Evolutionary conservation across 768 basidiomycete genomes (phyloP).

Genomic region (Phallus indusiatus): DNA sequence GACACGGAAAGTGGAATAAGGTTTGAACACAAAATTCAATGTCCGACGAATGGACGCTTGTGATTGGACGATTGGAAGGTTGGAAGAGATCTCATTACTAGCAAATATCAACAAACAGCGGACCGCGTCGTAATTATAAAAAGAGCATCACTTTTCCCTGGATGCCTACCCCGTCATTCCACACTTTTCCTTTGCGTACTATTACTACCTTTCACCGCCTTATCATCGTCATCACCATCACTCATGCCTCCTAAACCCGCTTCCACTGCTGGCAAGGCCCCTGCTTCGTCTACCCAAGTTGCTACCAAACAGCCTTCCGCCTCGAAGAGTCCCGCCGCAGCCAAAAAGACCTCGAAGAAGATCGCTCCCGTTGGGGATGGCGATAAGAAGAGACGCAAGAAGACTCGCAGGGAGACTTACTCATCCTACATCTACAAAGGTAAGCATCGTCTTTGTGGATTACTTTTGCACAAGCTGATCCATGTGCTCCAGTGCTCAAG

Average conservation of each 20-base stretch:
- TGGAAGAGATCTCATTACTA: neutral
- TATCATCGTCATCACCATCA: neutral
- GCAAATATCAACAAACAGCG: constrained; percentile 9
- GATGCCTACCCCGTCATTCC: neutral
- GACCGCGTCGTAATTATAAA: constrained; percentile 1
- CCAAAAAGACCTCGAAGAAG: constrained; percentile 46
- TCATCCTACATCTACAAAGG: constrained; percentile 94
- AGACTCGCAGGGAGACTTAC: constrained; percentile 86
- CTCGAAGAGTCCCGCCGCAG: constrained; percentile 54
- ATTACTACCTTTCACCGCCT: neutral
- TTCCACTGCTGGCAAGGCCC: constrained; percentile 41
- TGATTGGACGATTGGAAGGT: neutral
- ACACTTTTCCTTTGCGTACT: neutral
- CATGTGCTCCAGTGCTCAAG: constrained; percentile 60
- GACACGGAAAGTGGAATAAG: neutral
- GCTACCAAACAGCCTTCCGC: constrained; percentile 32
- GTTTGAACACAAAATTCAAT: neutral
- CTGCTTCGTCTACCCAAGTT: constrained; percentile 35
- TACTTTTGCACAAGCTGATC: neutral
- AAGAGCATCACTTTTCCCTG: neutral
- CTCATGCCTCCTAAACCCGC: constrained; percentile 30
- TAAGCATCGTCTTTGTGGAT: constrained; percentile 21
- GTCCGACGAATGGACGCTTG: neutral
- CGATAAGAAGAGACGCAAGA: constrained; percentile 86
- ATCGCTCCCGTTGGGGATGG: constrained; percentile 42